Evolutionary conservation across 2,329 filamentous ascomycete species (phyloP).

Genomic region (Pyricularia sp.): DNA sequence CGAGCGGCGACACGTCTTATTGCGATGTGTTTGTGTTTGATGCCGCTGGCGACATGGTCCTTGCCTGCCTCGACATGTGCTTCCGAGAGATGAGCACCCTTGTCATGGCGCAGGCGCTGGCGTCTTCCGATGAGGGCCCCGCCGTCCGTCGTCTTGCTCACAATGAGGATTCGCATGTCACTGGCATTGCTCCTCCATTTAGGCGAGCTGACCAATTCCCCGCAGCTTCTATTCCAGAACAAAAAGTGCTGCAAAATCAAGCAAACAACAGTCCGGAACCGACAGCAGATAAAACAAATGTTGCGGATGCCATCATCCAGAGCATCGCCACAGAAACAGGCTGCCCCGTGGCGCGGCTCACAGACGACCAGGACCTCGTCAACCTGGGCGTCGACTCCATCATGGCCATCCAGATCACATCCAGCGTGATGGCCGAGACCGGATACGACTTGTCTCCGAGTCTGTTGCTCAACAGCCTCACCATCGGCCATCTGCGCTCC

Average conservation of each 20-base stretch:
- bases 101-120: neutral
- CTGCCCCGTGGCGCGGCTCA: neutral
- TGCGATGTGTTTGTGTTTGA: neutral
- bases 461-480: neutral
- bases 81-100: neutral
- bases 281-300: neutral
- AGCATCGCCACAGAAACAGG: neutral
- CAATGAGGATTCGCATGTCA: too few relatives aligned
- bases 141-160: too few relatives aligned
- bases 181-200: neutral
- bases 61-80: neutral
- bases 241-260: neutral
- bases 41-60: neutral
- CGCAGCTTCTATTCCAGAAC: too few relatives aligned
- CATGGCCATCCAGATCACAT: neutral
- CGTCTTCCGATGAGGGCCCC: neutral
- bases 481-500: neutral
- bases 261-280: neutral
- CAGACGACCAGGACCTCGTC: neutral
- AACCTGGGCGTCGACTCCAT: neutral
- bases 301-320: neutral
- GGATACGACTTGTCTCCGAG: neutral
- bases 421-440: neutral
- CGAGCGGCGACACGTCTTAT: neutral
- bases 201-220: too few relatives aligned